Conservation (phyloP, 768 basidiomycete species). For the Lactifluus rugatus region DNA sequence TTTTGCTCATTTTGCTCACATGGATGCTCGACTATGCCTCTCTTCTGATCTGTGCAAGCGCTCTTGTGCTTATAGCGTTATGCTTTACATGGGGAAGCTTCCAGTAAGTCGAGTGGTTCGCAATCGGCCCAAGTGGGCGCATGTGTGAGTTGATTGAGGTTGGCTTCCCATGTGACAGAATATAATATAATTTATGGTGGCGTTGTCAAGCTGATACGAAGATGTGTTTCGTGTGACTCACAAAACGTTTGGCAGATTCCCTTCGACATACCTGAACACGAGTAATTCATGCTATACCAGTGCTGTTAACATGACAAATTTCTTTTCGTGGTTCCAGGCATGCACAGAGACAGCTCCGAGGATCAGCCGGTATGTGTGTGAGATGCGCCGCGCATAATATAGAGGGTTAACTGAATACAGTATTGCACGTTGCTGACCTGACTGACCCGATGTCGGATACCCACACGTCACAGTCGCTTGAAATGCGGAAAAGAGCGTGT, state of each 20-base stretch:
- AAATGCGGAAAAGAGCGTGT: not conserved
- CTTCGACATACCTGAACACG: not conserved
- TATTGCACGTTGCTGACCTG: not conserved
- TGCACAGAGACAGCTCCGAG: not conserved
- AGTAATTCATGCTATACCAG: not conserved
- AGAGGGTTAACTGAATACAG: not conserved
- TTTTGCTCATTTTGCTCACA: too few species aligned
- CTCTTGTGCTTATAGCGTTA: too few species aligned
- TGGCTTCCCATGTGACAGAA: not conserved
- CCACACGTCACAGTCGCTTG: not conserved
- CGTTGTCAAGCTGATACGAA: slow-evolving; percentile 1
- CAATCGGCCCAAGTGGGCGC: not conserved
- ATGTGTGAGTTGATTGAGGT: not conserved
- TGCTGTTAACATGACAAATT: not conserved
- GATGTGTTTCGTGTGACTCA: not conserved
- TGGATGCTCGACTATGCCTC: not conserved
- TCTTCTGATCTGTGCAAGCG: too few species aligned
- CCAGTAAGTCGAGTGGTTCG: not conserved
- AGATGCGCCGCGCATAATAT: not conserved
- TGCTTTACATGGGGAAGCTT: not conserved
- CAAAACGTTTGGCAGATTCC: not conserved
- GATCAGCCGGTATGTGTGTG: not conserved
- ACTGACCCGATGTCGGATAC: not conserved
- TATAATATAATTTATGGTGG: slow-evolving; percentile 7
- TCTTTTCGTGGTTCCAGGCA: not conserved